Evolutionary conservation across 805 yeast species (phyloP).

Genomic region (Teunomyces cretensis): DNA sequence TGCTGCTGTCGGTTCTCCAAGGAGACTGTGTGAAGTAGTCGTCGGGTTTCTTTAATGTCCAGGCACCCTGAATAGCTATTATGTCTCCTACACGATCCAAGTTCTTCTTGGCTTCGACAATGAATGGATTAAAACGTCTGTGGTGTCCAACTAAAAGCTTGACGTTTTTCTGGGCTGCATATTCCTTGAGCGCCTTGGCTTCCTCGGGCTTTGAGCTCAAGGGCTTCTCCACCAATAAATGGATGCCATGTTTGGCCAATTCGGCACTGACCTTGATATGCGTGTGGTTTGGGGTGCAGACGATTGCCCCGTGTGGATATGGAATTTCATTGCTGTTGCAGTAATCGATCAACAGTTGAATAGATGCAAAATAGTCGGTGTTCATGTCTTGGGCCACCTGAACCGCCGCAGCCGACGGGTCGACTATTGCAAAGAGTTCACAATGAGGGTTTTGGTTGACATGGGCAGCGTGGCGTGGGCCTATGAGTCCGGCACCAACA

Average conservation of each 20-base stretch:
- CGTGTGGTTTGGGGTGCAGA: constrained; percentile 43
- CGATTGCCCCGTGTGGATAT: constrained; percentile 40
- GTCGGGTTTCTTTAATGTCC: constrained; percentile 38
- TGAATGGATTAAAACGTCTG: constrained; percentile 43
- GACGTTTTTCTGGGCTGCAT: constrained; percentile 23
- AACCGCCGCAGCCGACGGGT: constrained; percentile 22
- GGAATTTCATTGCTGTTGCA: constrained; percentile 15
- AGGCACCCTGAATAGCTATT: constrained; percentile 41
- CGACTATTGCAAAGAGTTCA: constrained; percentile 24
- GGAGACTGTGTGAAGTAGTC: constrained; percentile 35
- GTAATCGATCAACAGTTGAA: constrained; percentile 17
- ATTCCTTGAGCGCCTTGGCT: constrained; percentile 31
- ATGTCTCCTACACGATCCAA: constrained; percentile 29
- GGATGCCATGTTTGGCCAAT: constrained; percentile 35
- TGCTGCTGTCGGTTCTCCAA: constrained; percentile 35
- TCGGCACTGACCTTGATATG: constrained; percentile 34
- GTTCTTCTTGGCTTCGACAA: constrained; percentile 36
- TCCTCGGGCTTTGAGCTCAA: constrained; percentile 35
- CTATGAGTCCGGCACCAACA: constrained; percentile 28
- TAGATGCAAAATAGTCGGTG: constrained; percentile 17
- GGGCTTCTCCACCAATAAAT: constrained; percentile 42
- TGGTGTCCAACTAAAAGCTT: constrained; percentile 42
- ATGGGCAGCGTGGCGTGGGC: constrained; percentile 28
- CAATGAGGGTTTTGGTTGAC: constrained; percentile 18
- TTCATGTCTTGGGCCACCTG: constrained; percentile 16